Percentiles rank a stretch among this genome's conserved stretches.
phyloP scores from a whole-genome alignment of 805 yeast genomes.

The Kluyveromyces aestuarii region DNA sequence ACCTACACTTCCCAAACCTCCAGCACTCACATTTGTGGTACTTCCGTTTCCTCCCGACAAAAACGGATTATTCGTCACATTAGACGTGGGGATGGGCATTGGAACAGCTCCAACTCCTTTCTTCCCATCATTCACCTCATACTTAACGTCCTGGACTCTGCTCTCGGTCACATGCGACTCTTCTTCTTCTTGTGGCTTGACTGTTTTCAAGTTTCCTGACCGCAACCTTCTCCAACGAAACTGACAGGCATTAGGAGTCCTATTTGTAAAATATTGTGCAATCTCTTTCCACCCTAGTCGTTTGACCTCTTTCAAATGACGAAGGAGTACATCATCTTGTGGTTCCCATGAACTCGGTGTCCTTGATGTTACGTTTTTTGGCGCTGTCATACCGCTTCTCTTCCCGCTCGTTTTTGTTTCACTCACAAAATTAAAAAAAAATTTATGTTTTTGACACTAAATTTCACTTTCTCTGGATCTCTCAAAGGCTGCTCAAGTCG shows the following conservation, averaged over 20 bases:
- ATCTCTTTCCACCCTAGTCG: slow-evolving; percentile 88
- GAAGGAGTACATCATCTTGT: slow-evolving; percentile 58
- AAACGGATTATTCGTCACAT: background rate
- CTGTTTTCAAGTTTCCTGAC: slow-evolving; percentile 32
- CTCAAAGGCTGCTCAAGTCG: background rate
- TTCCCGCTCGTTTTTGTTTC: background rate
- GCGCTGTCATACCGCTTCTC: slow-evolving; percentile 1
- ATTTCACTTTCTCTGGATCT: background rate
- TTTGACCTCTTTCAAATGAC: slow-evolving; percentile 73
- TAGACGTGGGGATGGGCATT: slow-evolving; percentile 2
- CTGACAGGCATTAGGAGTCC: slow-evolving; percentile 87
- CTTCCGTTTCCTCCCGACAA: background rate
- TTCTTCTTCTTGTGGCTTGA: slow-evolving; percentile 5
- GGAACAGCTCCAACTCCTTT: slow-evolving; percentile 1
- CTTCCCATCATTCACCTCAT: background rate
- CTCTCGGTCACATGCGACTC: slow-evolving; percentile 2
- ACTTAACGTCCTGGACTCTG: background rate
- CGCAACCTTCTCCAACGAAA: slow-evolving; percentile 76
- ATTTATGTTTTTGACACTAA: background rate
- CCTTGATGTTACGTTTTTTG: slow-evolving; percentile 9
- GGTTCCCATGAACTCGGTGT: slow-evolving; percentile 68
- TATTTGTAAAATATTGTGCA: slow-evolving; percentile 62
- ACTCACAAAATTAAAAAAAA: background rate
- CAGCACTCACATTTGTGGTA: background rate
- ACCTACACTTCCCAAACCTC: background rate